Evolutionary conservation across 2,329 filamentous ascomycete genomes (phyloP).

Genomic region (Graphiopsis chlorocephala): DNA sequence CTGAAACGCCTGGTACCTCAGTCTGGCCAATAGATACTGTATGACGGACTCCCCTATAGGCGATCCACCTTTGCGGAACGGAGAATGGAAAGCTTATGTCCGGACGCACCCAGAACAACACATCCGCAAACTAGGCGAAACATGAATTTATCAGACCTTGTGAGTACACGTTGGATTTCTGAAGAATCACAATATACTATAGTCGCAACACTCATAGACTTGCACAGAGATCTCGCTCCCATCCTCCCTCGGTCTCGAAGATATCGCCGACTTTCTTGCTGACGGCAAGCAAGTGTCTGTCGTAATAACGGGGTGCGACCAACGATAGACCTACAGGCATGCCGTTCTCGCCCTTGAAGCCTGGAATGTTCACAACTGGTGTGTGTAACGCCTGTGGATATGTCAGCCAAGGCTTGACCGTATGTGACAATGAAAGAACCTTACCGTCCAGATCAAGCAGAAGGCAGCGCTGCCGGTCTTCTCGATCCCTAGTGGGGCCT

Average conservation of each 20-base stretch:
- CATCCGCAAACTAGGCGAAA: neutral
- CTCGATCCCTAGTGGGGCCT: constrained; percentile 55
- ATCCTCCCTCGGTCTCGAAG: constrained; percentile 41
- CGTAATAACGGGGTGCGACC: constrained; percentile 47
- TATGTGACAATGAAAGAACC: neutral
- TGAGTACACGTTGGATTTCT: too few species aligned
- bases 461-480: constrained; percentile 57
- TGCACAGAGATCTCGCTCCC: neutral
- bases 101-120: neutral
- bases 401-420: neutral
- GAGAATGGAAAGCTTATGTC: neutral
- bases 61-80: neutral
- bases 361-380: constrained; percentile 63
- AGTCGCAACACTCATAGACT: neutral
- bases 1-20: neutral
- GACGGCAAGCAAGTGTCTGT: constrained; percentile 43
- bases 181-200: neutral
- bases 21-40: neutral
- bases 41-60: neutral
- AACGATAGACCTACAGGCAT: constrained; percentile 61
- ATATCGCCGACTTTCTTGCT: constrained; percentile 43
- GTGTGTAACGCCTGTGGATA: constrained; percentile 48
- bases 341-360: constrained; percentile 55
- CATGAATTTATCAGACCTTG: neutral
- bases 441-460: constrained; percentile 47